Evolutionary conservation across 805 yeast species (phyloP), one percentile per base, ranked within the genome.

Genomic region (Zygoascus tannicola): DNA sequence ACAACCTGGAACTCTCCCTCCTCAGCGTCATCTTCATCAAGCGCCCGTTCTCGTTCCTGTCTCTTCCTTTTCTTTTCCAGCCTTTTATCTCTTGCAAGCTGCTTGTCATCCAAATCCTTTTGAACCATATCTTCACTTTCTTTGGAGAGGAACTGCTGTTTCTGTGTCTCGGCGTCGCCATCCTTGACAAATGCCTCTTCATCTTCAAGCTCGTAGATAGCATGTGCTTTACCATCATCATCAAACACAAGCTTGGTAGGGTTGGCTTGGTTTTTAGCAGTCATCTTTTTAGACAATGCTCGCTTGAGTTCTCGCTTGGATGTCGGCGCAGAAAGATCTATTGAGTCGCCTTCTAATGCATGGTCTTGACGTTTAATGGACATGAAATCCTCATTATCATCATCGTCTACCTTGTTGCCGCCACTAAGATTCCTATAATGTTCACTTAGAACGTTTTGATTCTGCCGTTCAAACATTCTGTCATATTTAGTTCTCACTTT

Each of bases 211-310:
- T 90, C 97, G 58, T 92, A 92, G 4, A 90, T 69, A 7, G 94
- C 84, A 63, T 90, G 97, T 0, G 97, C 81, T 4, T 70, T 72
- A 22, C 99, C 99, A 2, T 90, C 97, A 50, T 92, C 98, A 58
- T 92, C 99, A 58, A 90, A 92, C 44, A 75, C 71, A 53, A 90
- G 62, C 60, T 87, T 92, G 18, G 82, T 77, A 15, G 95, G 81
- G 45, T 76, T 74, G 1, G 85, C 85, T 49, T 74, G 74, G 12
- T 70, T 59, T 38, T 78, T 67, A 20, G 78, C 53, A 1, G 87
- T 75, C 33, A 76, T 74, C 60, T 90, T 92, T 68, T 84, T 87
- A 10, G 95, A 85, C 32, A 88, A 68, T 0, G 97, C 97, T 53
- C 76, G 80, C 70, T 85, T 92, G 35, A 77, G 78, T 4, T 81